A percentile compares a stretch with the other conserved stretches of the same genome.
These are phyloP conservation scores for Eleusine coracana DNA, from an alignment of 176 grass and related monocot species.

Conservation along the genomic window DNA sequence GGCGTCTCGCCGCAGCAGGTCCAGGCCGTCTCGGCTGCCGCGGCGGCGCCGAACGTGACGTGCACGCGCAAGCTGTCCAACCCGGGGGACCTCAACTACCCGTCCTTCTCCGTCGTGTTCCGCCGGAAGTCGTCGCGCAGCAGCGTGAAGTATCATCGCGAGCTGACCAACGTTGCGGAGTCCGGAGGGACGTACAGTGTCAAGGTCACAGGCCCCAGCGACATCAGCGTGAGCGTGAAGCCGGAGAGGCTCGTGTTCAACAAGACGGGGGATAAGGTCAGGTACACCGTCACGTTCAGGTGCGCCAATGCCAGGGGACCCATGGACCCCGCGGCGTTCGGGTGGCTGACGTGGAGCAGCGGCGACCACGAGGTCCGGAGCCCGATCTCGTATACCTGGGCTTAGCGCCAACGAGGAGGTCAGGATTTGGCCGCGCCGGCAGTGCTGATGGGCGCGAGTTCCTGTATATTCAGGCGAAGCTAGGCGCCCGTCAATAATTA, in stretches of 20 bases:
- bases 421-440: not conserved
- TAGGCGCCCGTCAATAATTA: not conserved
- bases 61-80: constrained; percentile 67
- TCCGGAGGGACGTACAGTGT: constrained; percentile 49
- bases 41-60: constrained; percentile 52
- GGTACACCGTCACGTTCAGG: constrained; percentile 63
- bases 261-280: constrained; percentile 55
- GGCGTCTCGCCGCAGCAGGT: constrained; percentile 57
- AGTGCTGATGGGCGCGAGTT: not conserved
- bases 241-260: constrained; percentile 71
- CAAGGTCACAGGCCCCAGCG: constrained; percentile 50
- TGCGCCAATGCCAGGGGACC: constrained; percentile 47
- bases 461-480: not conserved
- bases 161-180: constrained; percentile 77
- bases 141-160: constrained; percentile 65
- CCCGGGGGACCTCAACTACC: constrained; percentile 89
- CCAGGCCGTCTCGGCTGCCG: constrained; percentile 59
- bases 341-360: constrained; percentile 79
- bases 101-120: constrained; percentile 90
- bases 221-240: constrained; percentile 61
- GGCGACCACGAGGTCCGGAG: constrained; percentile 66
- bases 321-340: constrained; percentile 57
- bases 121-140: constrained; percentile 41
- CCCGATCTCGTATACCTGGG: constrained; percentile 74
- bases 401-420: too few species aligned